A percentile compares a stretch with the other conserved stretches of the same genome.
Conservation (phyloP, 768 basidiomycete species). For the Candolleomyces efflorescens region DNA sequence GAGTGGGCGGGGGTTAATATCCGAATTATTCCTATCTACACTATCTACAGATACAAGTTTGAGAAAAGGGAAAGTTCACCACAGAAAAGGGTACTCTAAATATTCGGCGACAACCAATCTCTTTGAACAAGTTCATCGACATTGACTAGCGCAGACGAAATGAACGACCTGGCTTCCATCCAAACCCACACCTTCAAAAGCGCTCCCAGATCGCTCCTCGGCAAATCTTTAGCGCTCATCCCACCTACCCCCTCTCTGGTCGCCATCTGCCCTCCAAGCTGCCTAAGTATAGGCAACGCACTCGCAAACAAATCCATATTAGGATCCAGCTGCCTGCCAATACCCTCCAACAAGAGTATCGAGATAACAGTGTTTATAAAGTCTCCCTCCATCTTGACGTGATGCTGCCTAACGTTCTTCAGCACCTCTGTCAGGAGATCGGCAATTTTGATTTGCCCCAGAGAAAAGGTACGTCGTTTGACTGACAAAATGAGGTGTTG, state of each 20-base stretch:
- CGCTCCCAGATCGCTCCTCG: conserved; percentile 71
- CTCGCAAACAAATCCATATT: conserved; percentile 92
- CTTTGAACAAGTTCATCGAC: conserved; percentile 85
- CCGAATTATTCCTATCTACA: no score
- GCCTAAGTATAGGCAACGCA: conserved; percentile 88
- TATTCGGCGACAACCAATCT: conserved; percentile 52
- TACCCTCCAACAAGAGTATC: conserved; percentile 90
- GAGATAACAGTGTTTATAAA: conserved; percentile 98
- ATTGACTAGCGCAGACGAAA: conserved; percentile 70
- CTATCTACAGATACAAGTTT: no score
- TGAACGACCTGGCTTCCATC: conserved; percentile 88
- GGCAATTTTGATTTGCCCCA: conserved; percentile 95
- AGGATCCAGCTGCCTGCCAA: conserved; percentile 92
- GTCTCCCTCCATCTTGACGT: conserved; percentile 98
- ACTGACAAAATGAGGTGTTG: conserved; percentile 92
- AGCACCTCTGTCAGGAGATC: conserved; percentile 91
- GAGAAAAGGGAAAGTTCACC: not conserved
- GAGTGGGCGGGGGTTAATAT: no score
- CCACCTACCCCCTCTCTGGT: conserved; percentile 38
- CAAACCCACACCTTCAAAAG: conserved; percentile 96
- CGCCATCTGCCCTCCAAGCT: conserved; percentile 90
- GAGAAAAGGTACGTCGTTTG: conserved; percentile 94
- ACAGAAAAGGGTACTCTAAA: conserved; percentile 13
- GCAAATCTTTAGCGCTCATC: conserved; percentile 48
- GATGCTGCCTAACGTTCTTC: conserved; percentile 80